Evolutionary conservation across 164 flowering plant species (phyloP), one percentile per base, ranked within the genome.

Genomic region (Magnolia sinica): DNA sequence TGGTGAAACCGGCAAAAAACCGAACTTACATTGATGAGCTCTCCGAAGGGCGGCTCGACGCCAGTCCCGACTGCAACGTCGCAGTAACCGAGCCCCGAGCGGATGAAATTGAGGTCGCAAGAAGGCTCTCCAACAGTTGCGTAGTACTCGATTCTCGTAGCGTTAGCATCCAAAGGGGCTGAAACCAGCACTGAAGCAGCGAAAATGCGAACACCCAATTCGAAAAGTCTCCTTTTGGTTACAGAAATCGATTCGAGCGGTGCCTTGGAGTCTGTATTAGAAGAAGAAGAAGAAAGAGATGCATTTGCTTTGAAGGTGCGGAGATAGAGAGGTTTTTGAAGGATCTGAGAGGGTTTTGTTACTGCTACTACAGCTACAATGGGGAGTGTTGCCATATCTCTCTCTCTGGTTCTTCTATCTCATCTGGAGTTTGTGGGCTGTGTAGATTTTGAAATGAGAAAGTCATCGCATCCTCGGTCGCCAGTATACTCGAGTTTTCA

Each of bases 61-160:
- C 98, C 97, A 27, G 87, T 81, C 0, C 98, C 98, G 8, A 84
- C 84, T 11, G 79, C 76, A 70, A 95, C 68, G 49, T 93, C 97
- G 68, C 97, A 93, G 74, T 84, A 95, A 37, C 97, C 98, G 19
- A 93, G 92, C 37, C 98, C 97, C 1, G 97, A 93, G 8, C 68
- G 76, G 9, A 74, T 94, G 64, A 81, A 91, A 68, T 61, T 90
- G 73, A 91, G 80, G 76, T 93, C 98, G 80, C 97, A 95, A 0
- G 80, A 64, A 3, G 96, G 98, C 19, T 93, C 98, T 1, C 86
- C 61, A 4, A 55, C 61, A 9, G 61, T 55, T 11, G 98, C 98
- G 74, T 85, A 95, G 83, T 93, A 95, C 82, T 95, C 89, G 52
- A 92, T 84, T 77, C 98, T 87, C 10, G 96, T 92, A 1, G 98